Evolutionary conservation across 1,284 basidiomycete species (phyloP).

Genomic region (Anthracocystis walkeri): DNA sequence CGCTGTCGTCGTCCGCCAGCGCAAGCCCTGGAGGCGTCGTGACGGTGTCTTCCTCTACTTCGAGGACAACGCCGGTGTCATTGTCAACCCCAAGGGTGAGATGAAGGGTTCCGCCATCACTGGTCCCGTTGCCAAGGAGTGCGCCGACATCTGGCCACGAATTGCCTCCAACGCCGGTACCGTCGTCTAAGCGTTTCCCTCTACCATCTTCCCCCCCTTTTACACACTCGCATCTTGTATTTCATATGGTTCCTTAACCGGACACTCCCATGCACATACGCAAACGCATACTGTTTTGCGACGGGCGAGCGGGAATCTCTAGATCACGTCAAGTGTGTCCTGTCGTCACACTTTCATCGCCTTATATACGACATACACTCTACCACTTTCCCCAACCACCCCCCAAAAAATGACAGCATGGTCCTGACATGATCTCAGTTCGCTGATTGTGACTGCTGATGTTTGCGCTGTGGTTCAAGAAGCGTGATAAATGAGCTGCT

Average conservation of each 20-base stretch:
- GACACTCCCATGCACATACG: slow-evolving; percentile 17
- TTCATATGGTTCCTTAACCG: slow-evolving; percentile 32
- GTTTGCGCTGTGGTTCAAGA: background rate
- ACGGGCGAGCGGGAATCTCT: slow-evolving; percentile 18
- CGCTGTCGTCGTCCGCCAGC: slow-evolving; percentile 94
- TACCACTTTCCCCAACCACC: slow-evolving; percentile 10
- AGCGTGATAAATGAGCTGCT: background rate
- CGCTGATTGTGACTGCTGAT: background rate
- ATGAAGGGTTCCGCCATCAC: slow-evolving; percentile 98
- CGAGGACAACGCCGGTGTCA: slow-evolving; percentile 75
- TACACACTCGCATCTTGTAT: slow-evolving; percentile 28
- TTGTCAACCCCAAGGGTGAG: slow-evolving; percentile 94
- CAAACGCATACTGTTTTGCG: slow-evolving; percentile 30
- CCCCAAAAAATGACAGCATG: slow-evolving; percentile 51
- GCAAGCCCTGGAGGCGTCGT: slow-evolving; percentile 96
- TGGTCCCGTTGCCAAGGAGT: slow-evolving; percentile 96
- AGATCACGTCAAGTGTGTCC: slow-evolving; percentile 26
- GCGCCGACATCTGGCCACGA: slow-evolving; percentile 99
- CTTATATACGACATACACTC: slow-evolving; percentile 37
- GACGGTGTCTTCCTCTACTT: slow-evolving; percentile 99
- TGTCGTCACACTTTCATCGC: slow-evolving; percentile 46
- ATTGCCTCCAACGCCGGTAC: slow-evolving; percentile 96
- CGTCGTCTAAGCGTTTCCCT: slow-evolving; percentile 77
- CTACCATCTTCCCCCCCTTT: background rate
- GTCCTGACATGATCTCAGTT: slow-evolving; percentile 33